These are phyloP conservation scores for Phialocephala sp. DNA, from an alignment of 2,329 filamentous ascomycete genomes.

Conservation along the genomic window DNA sequence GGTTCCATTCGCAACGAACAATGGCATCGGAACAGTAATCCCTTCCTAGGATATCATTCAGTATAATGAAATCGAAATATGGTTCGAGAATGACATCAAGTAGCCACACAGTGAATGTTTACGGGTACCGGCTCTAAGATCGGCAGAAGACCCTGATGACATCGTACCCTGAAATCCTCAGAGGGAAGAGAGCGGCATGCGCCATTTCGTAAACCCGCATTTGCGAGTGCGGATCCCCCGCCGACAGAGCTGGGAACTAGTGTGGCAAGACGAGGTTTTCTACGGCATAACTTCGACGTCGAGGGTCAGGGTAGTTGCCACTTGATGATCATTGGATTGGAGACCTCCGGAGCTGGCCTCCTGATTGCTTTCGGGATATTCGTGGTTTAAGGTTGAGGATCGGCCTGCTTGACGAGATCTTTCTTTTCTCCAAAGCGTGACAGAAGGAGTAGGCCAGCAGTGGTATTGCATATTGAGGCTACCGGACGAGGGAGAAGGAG, in stretches of 20 bases:
- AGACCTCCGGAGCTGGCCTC: neutral
- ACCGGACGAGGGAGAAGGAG: neutral
- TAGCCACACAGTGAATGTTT: neutral
- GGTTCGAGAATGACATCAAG: conserved; percentile 10
- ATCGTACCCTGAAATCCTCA: neutral
- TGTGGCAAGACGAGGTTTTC: no score
- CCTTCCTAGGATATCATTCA: neutral
- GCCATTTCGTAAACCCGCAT: conserved; percentile 26
- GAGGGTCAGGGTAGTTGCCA: no score
- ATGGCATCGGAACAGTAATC: neutral
- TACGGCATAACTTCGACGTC: no score
- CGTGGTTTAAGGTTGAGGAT: neutral
- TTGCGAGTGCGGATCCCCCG: conserved; percentile 12
- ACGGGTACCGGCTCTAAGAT: neutral
- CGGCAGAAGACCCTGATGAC: neutral
- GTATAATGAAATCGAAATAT: neutral
- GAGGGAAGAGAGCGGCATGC: neutral
- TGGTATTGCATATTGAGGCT: neutral
- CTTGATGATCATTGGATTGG: no score
- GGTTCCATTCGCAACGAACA: neutral
- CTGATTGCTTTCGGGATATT: conserved; percentile 5
- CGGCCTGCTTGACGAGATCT: neutral
- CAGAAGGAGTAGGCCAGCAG: neutral
- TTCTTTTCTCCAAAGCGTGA: neutral
- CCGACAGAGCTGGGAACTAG: neutral